Evolutionary conservation across 1,284 basidiomycete genomes (phyloP).

Genomic region (Filobasidium uniguttulatum): DNA sequence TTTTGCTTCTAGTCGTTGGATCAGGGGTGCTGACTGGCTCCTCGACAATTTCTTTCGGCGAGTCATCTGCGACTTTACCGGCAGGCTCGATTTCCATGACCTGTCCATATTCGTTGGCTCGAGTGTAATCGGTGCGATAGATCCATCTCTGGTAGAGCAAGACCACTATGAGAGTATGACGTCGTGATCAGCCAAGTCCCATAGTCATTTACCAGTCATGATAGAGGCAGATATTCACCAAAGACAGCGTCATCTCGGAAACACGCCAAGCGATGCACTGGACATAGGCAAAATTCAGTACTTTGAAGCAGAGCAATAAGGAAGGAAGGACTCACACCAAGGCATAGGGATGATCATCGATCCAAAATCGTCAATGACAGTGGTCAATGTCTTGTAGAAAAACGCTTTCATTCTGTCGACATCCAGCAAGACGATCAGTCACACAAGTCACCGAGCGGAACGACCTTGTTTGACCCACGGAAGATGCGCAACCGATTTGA

Average conservation of each 20-base stretch:
- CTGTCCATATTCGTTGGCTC: constrained; percentile 92
- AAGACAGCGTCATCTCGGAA: constrained; percentile 80
- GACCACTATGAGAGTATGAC: constrained; percentile 15
- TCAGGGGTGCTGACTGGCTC: too few relatives aligned
- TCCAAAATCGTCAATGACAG: constrained; percentile 63
- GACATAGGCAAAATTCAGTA: background rate
- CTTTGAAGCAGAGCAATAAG: background rate
- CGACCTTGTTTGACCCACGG: constrained; percentile 19
- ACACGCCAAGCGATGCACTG: constrained; percentile 31
- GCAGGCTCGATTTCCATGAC: constrained; percentile 40
- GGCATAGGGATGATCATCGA: constrained; percentile 86
- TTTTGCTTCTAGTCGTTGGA: too few relatives aligned
- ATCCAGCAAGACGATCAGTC: constrained; percentile 4
- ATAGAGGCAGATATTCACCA: constrained; percentile 38
- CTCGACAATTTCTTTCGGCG: too few relatives aligned
- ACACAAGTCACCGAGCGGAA: background rate
- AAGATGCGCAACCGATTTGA: constrained; percentile 50
- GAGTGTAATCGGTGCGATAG: constrained; percentile 83
- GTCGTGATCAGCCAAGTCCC: too few relatives aligned
- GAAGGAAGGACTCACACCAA: constrained; percentile 52
- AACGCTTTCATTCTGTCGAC: constrained; percentile 66
- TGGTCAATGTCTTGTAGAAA: constrained; percentile 37
- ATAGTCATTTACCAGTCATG: too few relatives aligned
- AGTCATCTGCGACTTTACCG: background rate
- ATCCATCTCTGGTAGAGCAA: constrained; percentile 60